Evolutionary conservation across 75 land plant genomes (phyloP).

Genomic region (Sequoiadendron giganteum): DNA sequence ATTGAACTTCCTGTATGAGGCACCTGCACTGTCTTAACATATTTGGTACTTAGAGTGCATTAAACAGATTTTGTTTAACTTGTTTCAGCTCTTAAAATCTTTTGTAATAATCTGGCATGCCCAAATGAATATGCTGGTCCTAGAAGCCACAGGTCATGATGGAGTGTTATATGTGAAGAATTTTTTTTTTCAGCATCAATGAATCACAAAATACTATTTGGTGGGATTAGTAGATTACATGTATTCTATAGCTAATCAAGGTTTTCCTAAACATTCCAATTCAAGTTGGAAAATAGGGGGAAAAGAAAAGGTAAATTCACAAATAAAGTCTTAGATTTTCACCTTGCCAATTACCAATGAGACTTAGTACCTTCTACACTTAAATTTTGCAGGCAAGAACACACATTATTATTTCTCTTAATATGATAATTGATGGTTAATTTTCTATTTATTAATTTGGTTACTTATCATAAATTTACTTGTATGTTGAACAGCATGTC

Average conservation of each 20-base stretch:
- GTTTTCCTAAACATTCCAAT: background rate
- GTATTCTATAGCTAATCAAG: background rate
- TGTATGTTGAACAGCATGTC: constrained; percentile 61
- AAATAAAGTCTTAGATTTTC: background rate
- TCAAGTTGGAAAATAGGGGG: background rate
- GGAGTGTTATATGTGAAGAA: background rate
- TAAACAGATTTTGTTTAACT: background rate
- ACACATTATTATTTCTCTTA: background rate
- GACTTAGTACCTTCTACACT: background rate
- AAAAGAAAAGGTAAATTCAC: background rate
- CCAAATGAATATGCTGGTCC: background rate
- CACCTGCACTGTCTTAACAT: background rate
- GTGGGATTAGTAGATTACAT: background rate
- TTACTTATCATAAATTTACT: background rate
- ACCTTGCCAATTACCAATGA: background rate
- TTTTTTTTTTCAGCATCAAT: background rate
- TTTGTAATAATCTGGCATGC: background rate
- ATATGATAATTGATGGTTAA: background rate
- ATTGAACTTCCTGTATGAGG: background rate
- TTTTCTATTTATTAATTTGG: background rate
- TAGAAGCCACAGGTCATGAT: background rate
- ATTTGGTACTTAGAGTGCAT: background rate
- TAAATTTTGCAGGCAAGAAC: background rate
- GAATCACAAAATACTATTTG: background rate
- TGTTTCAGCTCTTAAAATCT: background rate